Base-by-base conservation (phyloP, 1,284 basidiomycete genomes). In the Pholiota adiposa region DNA sequence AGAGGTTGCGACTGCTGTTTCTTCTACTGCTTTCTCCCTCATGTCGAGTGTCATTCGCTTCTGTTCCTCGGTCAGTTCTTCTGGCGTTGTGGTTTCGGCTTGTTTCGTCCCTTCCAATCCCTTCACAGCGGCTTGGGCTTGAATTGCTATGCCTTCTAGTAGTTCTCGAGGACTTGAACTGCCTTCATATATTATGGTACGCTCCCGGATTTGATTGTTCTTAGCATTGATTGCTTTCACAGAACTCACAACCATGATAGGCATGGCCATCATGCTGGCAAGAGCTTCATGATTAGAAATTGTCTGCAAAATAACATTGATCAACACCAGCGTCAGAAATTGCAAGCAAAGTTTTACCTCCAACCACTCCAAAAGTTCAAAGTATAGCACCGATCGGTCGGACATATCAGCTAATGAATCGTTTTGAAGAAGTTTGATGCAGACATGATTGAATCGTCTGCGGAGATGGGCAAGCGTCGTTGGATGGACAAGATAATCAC, bases 251-350 rank as follows among this genome's bases (percentile, higher is more conserved):
- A 90, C 86, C 94, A 96, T 96, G 70, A 94, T 94, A 1, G 94
- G 94, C 93, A 96, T 96, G 0, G 91, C 94, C 85, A 97, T 93
- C 91, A 96, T 95, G 65, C 90, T 92, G 2, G 93, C 93, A 27
- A 96, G 76, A 3, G 92, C 89, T 79, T 96, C 94, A 65, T 97
- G 94, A 67, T 88, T 89, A 7, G 94, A 94, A 41, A 97, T 91
- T 2, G 90, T 93, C 92, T 93, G 51, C 38, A 60, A 52, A 46
- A 60, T 38, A 54, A 48, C 8, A 7, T 60, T 55, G 31, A 59
- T 40, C 33, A 54, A 50, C 18, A 16, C 6, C 34, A 43, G 12
- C 43, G 43, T 41, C 53, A 43, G 43, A 36, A 44, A 31, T 21
- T 18, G 33, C 21, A n/a, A 16, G 29, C 6, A 41, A 40, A 25